Evolutionary conservation across 2,329 filamentous ascomycete species (phyloP).

Genomic region (Penicillium glabrum): DNA sequence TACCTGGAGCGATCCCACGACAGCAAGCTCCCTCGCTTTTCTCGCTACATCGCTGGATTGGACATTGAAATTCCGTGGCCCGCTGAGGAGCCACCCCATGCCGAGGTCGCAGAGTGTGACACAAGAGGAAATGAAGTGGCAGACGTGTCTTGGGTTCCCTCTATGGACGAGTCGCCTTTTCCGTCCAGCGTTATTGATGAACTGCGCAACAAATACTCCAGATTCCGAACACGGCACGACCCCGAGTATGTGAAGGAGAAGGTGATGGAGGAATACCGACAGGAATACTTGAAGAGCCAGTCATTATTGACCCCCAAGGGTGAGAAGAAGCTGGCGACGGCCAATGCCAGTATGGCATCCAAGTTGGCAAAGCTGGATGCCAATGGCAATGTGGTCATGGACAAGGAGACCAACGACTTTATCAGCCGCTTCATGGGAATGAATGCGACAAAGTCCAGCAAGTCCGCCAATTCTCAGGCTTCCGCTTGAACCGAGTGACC

Average conservation of each 20-base stretch:
- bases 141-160: slow-evolving; percentile 73
- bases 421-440: slow-evolving; percentile 37
- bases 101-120: slow-evolving; percentile 62
- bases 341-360: slow-evolving; percentile 37
- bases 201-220: slow-evolving; percentile 77
- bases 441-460: neutral
- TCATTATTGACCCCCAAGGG: slow-evolving; percentile 50
- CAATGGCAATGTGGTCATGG: slow-evolving; percentile 38
- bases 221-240: slow-evolving; percentile 79
- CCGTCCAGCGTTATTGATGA: slow-evolving; percentile 78
- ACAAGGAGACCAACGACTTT: slow-evolving; percentile 33
- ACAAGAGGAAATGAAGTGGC: slow-evolving; percentile 77
- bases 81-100: slow-evolving; percentile 49
- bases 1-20: slow-evolving; percentile 52
- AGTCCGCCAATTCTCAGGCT: slow-evolving; percentile 9
- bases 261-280: slow-evolving; percentile 57
- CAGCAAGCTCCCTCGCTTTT: slow-evolving; percentile 41
- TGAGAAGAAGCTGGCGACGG: slow-evolving; percentile 39
- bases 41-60: slow-evolving; percentile 65
- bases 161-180: slow-evolving; percentile 74
- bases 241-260: slow-evolving; percentile 68
- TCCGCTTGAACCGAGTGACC: slow-evolving; percentile 6
- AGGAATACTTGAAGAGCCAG: slow-evolving; percentile 45
- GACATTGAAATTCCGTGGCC: slow-evolving; percentile 79
- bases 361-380: slow-evolving; percentile 36